phyloP scores from a whole-genome alignment of 345 rosid genomes.

The Brassica juncea region DNA sequence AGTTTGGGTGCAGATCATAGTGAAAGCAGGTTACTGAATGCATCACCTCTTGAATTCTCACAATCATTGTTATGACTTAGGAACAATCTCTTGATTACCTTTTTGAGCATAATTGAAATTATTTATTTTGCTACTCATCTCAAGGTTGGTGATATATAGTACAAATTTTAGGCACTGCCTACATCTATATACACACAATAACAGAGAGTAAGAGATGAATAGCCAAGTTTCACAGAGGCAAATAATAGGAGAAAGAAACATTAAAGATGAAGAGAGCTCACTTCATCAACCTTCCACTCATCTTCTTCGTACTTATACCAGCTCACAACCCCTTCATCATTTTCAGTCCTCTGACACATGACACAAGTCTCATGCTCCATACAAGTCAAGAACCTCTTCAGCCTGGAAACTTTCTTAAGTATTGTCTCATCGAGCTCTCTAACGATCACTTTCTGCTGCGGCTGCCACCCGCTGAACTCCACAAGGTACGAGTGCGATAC shows the following conservation, averaged over 20 bases:
- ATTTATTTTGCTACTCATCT: slow-evolving; percentile 13
- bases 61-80: neutral
- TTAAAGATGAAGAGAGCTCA: slow-evolving; percentile 44
- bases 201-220: neutral
- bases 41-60: neutral
- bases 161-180: slow-evolving; percentile 34
- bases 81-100: neutral
- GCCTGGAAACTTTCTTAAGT: slow-evolving; percentile 55
- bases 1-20: slow-evolving; percentile 87
- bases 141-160: slow-evolving; percentile 29
- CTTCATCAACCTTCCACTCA: slow-evolving; percentile 78
- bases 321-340: slow-evolving; percentile 78
- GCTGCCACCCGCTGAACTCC: slow-evolving; percentile 48
- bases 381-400: slow-evolving; percentile 65
- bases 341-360: slow-evolving; percentile 75
- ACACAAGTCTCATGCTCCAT: slow-evolving; percentile 55
- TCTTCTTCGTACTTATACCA: slow-evolving; percentile 89
- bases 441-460: slow-evolving; percentile 44
- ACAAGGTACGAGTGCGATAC: slow-evolving; percentile 73
- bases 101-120: neutral
- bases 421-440: slow-evolving; percentile 56
- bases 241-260: neutral
- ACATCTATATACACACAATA: slow-evolving; percentile 25
- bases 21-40: slow-evolving; percentile 67
- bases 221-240: neutral